Evolutionary conservation across 768 basidiomycete genomes (phyloP).

Genomic region (Pleurotus platypus): DNA sequence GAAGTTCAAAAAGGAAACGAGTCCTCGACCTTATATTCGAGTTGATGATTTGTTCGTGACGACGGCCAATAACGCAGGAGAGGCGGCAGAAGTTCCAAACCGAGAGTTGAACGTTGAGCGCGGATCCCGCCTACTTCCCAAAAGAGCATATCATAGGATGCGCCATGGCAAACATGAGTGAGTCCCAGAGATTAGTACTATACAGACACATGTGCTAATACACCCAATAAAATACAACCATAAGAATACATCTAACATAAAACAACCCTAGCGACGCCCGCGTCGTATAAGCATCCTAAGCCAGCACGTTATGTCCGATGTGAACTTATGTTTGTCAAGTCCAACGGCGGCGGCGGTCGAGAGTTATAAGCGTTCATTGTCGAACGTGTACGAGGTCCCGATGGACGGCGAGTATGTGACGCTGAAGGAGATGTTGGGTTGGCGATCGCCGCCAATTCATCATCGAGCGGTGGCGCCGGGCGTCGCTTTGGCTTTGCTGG

Average conservation of each 20-base stretch:
- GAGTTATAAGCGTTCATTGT: constrained; percentile 18
- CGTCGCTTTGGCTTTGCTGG: constrained; percentile 24
- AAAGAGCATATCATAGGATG: background rate
- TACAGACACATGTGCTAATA: background rate
- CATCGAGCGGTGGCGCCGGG: constrained; percentile 10
- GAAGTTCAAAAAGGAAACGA: no score
- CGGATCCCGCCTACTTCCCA: no score
- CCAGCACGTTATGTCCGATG: constrained; percentile 1
- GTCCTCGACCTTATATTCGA: no score
- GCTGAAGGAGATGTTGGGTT: constrained; percentile 15
- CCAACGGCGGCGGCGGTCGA: constrained; percentile 20
- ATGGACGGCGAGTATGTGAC: constrained; percentile 24
- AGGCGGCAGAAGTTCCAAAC: no score
- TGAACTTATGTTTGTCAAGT: constrained; percentile 21
- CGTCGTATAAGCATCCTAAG: background rate
- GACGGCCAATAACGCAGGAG: no score
- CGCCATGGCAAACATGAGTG: background rate
- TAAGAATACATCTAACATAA: constrained; percentile 3
- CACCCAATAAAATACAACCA: background rate
- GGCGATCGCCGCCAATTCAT: constrained; percentile 12
- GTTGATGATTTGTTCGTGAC: no score
- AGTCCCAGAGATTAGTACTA: no score
- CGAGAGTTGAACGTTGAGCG: no score
- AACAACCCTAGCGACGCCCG: constrained; percentile 5
- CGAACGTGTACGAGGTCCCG: constrained; percentile 30